Base-by-base conservation (phyloP, 2,329 filamentous ascomycete genomes). In the Aspergillus quadrilineatus region DNA sequence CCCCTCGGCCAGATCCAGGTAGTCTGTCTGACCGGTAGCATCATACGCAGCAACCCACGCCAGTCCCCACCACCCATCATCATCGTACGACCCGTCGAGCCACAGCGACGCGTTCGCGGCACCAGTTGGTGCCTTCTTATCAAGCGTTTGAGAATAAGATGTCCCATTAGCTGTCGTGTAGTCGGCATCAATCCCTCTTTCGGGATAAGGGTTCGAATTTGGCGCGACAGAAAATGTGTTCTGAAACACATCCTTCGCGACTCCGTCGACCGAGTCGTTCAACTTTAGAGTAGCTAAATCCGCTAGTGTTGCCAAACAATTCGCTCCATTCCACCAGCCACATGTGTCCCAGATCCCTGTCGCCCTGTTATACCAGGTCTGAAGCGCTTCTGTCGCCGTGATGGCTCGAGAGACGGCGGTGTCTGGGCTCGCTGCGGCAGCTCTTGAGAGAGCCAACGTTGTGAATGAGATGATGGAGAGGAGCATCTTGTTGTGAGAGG, bases 281-380 rank as follows among this genome's bases (percentile, higher is more conserved):
- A 37, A 14, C 41, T 34, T 52, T 60, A 55, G 71, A 1, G 69
- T 68, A 6, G 76, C 75, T 26, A 83, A 70, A 55, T 89, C 84
- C 50, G 80, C 82, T 15, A 90, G 71, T 3, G 79, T 80, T 0
- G 85, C 88, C 57, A 90, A 74, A 56, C 80, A 80, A 66, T 89
- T 90, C 44, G 83, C 88, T 52, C 82, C 81, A 66, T 90, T 89
- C 88, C 88, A 91, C 88, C 88, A 91, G n/a, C 81, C 80, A 6
- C 81, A 79, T 0, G 81, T 80, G 53, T 83, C 73, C 85, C 85
- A 90, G 10, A 89, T 75, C 3, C 88, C 88, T 1, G 79, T 84
- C 4, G 67, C 65, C 2, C 71, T 56, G 65, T 87, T 81, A 69
- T 89, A 89, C 81, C 83, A 89, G 42, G 65, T 67, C 63, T 88